phyloP scores from a whole-genome alignment of 1,139 yeast species.

The Pichia sp. region DNA sequence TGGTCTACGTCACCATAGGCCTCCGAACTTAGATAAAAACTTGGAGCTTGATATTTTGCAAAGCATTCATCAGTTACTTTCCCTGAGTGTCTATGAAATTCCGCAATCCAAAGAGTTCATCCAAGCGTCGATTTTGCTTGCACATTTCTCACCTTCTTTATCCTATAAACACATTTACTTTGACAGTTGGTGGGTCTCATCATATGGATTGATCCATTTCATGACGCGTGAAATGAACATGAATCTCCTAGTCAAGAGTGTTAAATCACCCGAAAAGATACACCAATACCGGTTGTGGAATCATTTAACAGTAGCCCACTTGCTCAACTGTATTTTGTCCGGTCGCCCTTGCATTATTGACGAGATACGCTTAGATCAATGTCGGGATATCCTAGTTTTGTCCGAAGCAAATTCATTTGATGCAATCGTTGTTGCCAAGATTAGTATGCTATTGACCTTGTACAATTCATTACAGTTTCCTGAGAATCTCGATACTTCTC shows the following conservation, averaged over 20 bases:
- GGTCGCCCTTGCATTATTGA: constrained; percentile 77
- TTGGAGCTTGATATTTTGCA: constrained; percentile 34
- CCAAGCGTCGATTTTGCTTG: constrained; percentile 56
- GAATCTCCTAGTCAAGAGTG: constrained; percentile 25
- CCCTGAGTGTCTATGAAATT: constrained; percentile 39
- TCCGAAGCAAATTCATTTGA: constrained; percentile 71
- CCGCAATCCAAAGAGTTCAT: constrained; percentile 48
- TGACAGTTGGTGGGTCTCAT: constrained; percentile 63
- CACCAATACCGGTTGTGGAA: constrained; percentile 60
- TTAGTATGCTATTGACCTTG: constrained; percentile 55
- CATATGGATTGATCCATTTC: constrained; percentile 56
- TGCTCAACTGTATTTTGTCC: constrained; percentile 61
- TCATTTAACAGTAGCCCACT: constrained; percentile 65
- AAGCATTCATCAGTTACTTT: constrained; percentile 42
- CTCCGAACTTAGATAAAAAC: constrained; percentile 19
- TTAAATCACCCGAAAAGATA: constrained; percentile 22
- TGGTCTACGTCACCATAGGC: constrained; percentile 44
- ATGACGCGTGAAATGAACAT: constrained; percentile 43
- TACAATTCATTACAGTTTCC: constrained; percentile 55
- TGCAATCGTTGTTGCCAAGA: constrained; percentile 76
- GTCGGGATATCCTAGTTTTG: constrained; percentile 58
- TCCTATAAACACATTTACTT: constrained; percentile 41
- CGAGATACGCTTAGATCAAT: constrained; percentile 56
- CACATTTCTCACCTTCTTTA: constrained; percentile 55
- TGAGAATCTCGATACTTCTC: constrained; percentile 24